Percentiles rank a stretch among this genome's conserved stretches.
These are phyloP conservation scores for Aureobasidium sp. DNA, from an alignment of 2,329 filamentous ascomycete species.

Conservation along the genomic window DNA sequence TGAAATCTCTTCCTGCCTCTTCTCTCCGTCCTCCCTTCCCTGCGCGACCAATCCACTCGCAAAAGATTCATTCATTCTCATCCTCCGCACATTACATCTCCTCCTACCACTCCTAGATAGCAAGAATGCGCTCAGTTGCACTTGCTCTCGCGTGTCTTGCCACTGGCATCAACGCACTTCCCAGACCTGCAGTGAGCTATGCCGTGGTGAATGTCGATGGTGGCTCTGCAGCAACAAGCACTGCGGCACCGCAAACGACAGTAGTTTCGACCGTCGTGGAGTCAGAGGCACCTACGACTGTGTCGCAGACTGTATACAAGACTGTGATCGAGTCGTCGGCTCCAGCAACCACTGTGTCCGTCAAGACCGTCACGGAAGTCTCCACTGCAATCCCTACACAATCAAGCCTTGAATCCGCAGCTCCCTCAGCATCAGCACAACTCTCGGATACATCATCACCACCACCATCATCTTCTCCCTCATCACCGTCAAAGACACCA, in stretches of 20 bases:
- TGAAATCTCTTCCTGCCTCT: conserved; percentile 1
- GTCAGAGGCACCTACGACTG: conserved; percentile 15
- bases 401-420: not conserved
- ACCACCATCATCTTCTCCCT: conserved; percentile 10
- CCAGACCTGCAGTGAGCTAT: conserved; percentile 25
- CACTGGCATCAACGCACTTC: conserved; percentile 23
- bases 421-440: conserved; percentile 10
- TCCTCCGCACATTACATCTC: not conserved
- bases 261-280: conserved; percentile 23
- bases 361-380: conserved; percentile 13
- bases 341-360: conserved; percentile 1
- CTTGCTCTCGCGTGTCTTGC: conserved; percentile 23
- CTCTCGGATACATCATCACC: conserved; percentile 14
- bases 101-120: not conserved
- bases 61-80: not conserved
- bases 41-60: conserved; percentile 1
- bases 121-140: conserved; percentile 15
- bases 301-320: conserved; percentile 8
- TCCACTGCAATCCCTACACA: conserved; percentile 11
- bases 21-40: not conserved
- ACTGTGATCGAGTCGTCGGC: conserved; percentile 14
- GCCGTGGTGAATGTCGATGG: conserved; percentile 27
- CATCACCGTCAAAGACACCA: not conserved
- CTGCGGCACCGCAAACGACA: conserved; percentile 19
- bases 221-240: conserved; percentile 17